Evolutionary conservation across 1,284 basidiomycete species (phyloP), one percentile per base, ranked within the genome.

Genomic region (Hortiboletus rubellus): DNA sequence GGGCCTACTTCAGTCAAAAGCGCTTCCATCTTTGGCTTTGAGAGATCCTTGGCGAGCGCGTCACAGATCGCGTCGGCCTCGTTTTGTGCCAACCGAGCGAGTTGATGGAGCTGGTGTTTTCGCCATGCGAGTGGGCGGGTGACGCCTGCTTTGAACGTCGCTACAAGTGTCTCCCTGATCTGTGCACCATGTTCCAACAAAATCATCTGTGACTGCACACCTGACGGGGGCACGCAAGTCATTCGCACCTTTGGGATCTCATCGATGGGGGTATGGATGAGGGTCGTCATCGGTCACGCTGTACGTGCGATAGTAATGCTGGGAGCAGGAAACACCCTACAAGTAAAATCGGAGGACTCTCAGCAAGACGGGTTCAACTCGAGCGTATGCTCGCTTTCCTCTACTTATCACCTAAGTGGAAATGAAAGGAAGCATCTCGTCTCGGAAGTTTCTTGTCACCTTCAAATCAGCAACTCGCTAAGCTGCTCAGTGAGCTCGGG

Each of bases 61-160:
- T 74, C 66, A 22, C 61, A 65, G 11, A 72, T 45, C 3, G 61
- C 60, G 7, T 70, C 60, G 7, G 58, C 45, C 43, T 74, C 71
- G 31, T 64, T 60, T 40, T 74, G 73, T 15, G 54, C 62, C 49
- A 72, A 14, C 7, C 67, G 65, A 18, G 70, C 72, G n/a, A 74
- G 54, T 14, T 74, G 73, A 31, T 63, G 59, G 52, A 72, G 64
- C 14, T 74, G 73, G 43, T 68, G 60, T 44, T 64, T 66, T 5
- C 71, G 63, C 68, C 68, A 70, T 51, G 54, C 56, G 27, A 70
- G 59, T 7, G 71, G 58, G 24, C 65, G 70, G 7, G 68, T 73
- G 18, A 57, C 3, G 10, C 68, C 60, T 0, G 57, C 8, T 43
- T 47, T 57, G 60, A 73, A 73, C 12, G 70, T 73, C 15, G 65